These are phyloP conservation scores for Rubia peregrina DNA, from an alignment of 305 asterid species.

Conservation along the genomic window DNA sequence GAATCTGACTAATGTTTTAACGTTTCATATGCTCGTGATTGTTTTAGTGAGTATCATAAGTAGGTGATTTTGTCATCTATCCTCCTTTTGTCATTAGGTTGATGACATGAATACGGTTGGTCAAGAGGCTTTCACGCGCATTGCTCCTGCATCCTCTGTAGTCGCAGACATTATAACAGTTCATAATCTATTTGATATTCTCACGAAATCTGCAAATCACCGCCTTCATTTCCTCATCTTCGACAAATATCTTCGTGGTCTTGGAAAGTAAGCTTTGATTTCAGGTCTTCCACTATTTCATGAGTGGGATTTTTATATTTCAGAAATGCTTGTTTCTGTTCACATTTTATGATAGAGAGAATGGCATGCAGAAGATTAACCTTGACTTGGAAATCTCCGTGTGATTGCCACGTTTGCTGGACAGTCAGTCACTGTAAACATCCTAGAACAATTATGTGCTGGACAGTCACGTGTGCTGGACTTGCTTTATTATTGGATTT, in stretches of 20 bases:
- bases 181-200: slow-evolving; percentile 80
- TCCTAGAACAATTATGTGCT: too few relatives aligned
- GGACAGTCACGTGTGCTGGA: not conserved
- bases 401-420: not conserved
- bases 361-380: not conserved
- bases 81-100: slow-evolving; percentile 47
- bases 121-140: slow-evolving; percentile 82
- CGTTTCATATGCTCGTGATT: not conserved
- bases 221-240: slow-evolving; percentile 83
- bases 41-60: not conserved
- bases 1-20: not conserved
- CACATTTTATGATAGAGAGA: not conserved
- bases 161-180: slow-evolving; percentile 77
- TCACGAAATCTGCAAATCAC: slow-evolving; percentile 58
- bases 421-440: not conserved
- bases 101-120: slow-evolving; percentile 86
- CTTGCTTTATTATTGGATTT: not conserved
- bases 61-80: slow-evolving; percentile 13
- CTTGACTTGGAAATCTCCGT: not conserved
- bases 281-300: slow-evolving; percentile 10
- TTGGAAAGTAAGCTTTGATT: slow-evolving; percentile 62
- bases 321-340: not conserved
- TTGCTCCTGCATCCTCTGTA: slow-evolving; percentile 77
- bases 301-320: not conserved
- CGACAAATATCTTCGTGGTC: slow-evolving; percentile 78